These are phyloP conservation scores for Avena atlantica DNA, from an alignment of 176 grass and related monocot species.

Conservation along the genomic window DNA sequence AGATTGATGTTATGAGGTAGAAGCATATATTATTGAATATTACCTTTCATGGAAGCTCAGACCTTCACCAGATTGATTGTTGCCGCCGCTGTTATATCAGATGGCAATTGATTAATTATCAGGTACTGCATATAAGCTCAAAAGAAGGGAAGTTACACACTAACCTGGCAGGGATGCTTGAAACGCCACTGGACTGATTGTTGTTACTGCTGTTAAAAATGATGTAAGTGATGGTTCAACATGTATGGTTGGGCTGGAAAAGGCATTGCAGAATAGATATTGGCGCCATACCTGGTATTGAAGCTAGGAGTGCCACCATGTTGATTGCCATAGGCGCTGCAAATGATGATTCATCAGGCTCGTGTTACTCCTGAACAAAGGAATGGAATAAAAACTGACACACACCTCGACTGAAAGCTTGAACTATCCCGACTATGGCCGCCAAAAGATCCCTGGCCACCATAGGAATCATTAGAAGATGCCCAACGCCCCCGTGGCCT, in stretches of 20 bases:
- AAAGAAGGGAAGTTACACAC: conserved; percentile 33
- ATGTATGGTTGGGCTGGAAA: conserved; percentile 21
- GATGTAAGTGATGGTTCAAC: conserved; percentile 27
- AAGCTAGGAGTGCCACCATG: conserved; percentile 38
- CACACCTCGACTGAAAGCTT: conserved; percentile 50
- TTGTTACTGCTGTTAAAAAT: conserved; percentile 47
- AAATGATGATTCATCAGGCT: conserved; percentile 22
- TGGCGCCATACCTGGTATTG: conserved; percentile 26
- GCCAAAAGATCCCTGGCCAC: conserved; percentile 44
- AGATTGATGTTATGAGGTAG: background rate
- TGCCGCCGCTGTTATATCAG: conserved; percentile 27
- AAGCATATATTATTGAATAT: background rate
- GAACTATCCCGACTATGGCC: conserved; percentile 39
- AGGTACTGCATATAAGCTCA: conserved; percentile 7
- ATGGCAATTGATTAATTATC: conserved; percentile 26
- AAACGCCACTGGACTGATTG: conserved; percentile 28
- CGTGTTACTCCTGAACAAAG: background rate
- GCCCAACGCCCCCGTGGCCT: conserved; percentile 64
- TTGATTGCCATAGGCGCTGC: conserved; percentile 36
- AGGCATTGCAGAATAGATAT: conserved; percentile 19
- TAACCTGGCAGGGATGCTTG: conserved; percentile 43
- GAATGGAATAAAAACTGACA: conserved; percentile 37
- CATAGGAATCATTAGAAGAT: conserved; percentile 63
- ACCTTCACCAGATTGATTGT: conserved; percentile 49
- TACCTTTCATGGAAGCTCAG: conserved; percentile 71